Evolutionary conservation across 129 eudicot genomes (phyloP).

Genomic region (Artemisia annua): DNA sequence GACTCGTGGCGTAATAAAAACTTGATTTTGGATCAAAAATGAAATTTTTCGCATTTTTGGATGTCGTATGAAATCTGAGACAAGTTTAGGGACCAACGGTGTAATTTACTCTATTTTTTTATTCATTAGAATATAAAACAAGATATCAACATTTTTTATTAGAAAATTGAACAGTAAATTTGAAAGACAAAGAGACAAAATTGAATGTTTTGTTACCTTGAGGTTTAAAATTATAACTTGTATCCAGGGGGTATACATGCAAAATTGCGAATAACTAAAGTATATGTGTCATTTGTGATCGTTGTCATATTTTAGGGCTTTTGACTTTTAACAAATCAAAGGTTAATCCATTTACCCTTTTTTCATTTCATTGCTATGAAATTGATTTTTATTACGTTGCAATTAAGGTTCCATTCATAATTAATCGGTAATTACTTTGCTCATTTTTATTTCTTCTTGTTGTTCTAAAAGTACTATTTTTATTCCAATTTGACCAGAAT

Average conservation of each 20-base stretch:
- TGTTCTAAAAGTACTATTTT: neutral
- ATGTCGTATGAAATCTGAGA: too few relatives aligned
- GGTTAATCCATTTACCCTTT: neutral
- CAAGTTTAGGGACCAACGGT: too few relatives aligned
- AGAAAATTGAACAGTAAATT: too few relatives aligned
- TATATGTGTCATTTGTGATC: neutral
- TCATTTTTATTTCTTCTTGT: neutral
- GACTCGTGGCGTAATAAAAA: too few relatives aligned
- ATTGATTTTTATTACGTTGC: neutral
- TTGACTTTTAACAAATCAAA: neutral
- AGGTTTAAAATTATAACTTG: too few relatives aligned
- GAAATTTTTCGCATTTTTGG: too few relatives aligned
- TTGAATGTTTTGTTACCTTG: too few relatives aligned
- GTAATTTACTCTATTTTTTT: too few relatives aligned
- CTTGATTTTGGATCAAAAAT: too few relatives aligned
- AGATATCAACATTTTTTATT: too few relatives aligned
- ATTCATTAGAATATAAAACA: too few relatives aligned
- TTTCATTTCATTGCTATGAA: slow-evolving; percentile 4
- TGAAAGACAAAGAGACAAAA: too few relatives aligned
- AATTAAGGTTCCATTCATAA: neutral
- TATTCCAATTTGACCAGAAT: neutral
- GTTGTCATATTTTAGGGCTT: slow-evolving; percentile 19
- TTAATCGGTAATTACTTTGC: slow-evolving; percentile 8
- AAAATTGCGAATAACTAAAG: neutral
- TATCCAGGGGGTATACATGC: neutral